Evolutionary conservation across 257 asterid species (phyloP).

Genomic region (Nyctanthes arbortristis): DNA sequence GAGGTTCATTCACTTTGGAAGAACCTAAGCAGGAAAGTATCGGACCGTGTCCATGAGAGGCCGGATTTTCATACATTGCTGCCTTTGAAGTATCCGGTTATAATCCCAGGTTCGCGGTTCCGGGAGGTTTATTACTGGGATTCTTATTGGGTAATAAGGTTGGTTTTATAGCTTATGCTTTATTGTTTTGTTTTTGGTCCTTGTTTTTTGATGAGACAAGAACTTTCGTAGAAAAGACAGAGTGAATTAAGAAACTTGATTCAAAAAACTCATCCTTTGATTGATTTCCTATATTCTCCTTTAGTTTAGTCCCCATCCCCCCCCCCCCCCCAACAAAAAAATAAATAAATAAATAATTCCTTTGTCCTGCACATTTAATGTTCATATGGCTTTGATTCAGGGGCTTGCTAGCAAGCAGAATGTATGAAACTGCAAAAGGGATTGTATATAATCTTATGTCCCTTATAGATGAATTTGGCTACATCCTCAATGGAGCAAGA

Average conservation of each 20-base stretch:
- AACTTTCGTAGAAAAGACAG: no score
- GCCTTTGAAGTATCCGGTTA: conserved; percentile 66
- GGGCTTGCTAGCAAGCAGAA: conserved; percentile 49
- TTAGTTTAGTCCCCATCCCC: background rate
- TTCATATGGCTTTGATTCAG: conserved; percentile 40
- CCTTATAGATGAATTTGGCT: conserved; percentile 47
- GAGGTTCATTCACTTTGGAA: conserved; percentile 79
- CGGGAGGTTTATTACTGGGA: conserved; percentile 97
- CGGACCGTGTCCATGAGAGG: conserved; percentile 45
- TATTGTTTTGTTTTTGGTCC: background rate
- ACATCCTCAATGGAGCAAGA: conserved; percentile 88
- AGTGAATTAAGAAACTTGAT: no score
- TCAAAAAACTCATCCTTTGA: no score
- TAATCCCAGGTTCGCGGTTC: conserved; percentile 89
- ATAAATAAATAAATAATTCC: no score
- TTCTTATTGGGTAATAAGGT: conserved; percentile 92
- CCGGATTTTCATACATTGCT: conserved; percentile 68
- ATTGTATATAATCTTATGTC: conserved; percentile 43
- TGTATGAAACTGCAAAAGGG: conserved; percentile 53
- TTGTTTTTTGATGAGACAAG: background rate
- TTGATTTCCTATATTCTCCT: background rate
- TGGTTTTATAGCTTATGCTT: background rate
- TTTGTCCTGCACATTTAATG: conserved; percentile 1
- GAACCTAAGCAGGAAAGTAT: conserved; percentile 75
- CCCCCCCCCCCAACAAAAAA: no score